phyloP scores from a whole-genome alignment of 495 filamentous ascomycete genomes.

The Talaromyces adpressus region DNA sequence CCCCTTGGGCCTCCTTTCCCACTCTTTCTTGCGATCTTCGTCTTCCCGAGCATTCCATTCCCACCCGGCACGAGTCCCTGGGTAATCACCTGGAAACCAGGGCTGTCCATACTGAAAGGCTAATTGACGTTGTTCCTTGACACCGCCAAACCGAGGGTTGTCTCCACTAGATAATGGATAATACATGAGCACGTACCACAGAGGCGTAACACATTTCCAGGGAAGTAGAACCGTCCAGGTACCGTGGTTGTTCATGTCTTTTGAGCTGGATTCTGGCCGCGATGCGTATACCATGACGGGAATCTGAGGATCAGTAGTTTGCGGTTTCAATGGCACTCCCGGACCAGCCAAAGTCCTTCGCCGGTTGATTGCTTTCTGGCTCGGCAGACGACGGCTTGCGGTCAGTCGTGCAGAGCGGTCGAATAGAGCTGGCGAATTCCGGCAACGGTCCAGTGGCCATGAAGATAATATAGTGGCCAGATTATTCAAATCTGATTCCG shows the following conservation, averaged over 20 bases:
- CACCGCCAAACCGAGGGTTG: slow-evolving; percentile 73
- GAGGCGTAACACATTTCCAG: slow-evolving; percentile 80
- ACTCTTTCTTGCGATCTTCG: slow-evolving; percentile 50
- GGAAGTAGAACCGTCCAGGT: slow-evolving; percentile 83
- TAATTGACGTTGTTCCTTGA: slow-evolving; percentile 73
- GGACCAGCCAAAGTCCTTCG: slow-evolving; percentile 63
- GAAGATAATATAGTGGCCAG: slow-evolving; percentile 51
- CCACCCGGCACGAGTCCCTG: slow-evolving; percentile 73
- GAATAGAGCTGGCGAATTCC: slow-evolving; percentile 55
- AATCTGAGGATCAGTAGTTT: slow-evolving; percentile 68
- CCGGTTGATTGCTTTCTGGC: slow-evolving; percentile 81
- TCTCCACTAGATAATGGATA: slow-evolving; percentile 75
- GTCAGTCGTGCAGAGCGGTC: slow-evolving; percentile 55
- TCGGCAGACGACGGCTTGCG: slow-evolving; percentile 59
- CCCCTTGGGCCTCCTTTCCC: slow-evolving; percentile 76
- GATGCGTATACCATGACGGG: slow-evolving; percentile 68
- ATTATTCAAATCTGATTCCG: slow-evolving; percentile 36
- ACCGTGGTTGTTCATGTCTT: slow-evolving; percentile 46
- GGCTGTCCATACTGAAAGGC: slow-evolving; percentile 70
- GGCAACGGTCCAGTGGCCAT: slow-evolving; percentile 62
- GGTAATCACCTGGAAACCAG: slow-evolving; percentile 88
- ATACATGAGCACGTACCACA: slow-evolving; percentile 86
- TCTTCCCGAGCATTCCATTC: slow-evolving; percentile 67
- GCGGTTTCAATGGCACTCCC: slow-evolving; percentile 53
- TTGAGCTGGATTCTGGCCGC: slow-evolving; percentile 29